These are phyloP conservation scores for Trametes sp. DNA, from an alignment of 1,284 basidiomycete species.

Conservation along the genomic window DNA sequence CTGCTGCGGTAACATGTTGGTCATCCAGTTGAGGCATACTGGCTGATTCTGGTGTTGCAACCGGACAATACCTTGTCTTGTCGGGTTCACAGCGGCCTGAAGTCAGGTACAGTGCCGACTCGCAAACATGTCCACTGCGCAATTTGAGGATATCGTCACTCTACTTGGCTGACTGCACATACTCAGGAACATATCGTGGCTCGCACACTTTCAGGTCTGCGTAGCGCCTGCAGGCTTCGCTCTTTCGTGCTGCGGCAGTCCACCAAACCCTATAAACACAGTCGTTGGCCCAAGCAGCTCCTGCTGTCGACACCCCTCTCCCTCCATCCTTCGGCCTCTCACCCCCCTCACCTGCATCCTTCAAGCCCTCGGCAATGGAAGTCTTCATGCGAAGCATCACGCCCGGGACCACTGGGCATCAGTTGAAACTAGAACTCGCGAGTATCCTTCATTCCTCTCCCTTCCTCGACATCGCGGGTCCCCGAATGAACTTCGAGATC, in stretches of 20 bases:
- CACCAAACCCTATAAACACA: not conserved
- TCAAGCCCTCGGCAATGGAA: constrained; percentile 38
- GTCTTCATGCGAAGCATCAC: constrained; percentile 48
- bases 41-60: no score
- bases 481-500: constrained; percentile 59
- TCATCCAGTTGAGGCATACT: no score
- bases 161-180: not conserved
- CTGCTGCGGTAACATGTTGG: no score
- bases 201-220: no score
- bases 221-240: not conserved
- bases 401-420: constrained; percentile 41
- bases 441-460: constrained; percentile 51
- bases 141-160: no score
- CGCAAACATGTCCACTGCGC: no score
- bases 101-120: no score
- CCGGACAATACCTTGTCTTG: no score
- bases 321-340: not conserved
- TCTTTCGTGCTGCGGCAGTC: constrained; percentile 19
- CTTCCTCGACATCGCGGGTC: constrained; percentile 42
- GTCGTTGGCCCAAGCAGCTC: not conserved
- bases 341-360: not conserved
- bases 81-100: no score
- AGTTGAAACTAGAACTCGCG: constrained; percentile 51
- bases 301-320: not conserved
- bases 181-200: not conserved